Conservation (phyloP, 306 rosid genomes). For the Cajanus cajan region DNA sequence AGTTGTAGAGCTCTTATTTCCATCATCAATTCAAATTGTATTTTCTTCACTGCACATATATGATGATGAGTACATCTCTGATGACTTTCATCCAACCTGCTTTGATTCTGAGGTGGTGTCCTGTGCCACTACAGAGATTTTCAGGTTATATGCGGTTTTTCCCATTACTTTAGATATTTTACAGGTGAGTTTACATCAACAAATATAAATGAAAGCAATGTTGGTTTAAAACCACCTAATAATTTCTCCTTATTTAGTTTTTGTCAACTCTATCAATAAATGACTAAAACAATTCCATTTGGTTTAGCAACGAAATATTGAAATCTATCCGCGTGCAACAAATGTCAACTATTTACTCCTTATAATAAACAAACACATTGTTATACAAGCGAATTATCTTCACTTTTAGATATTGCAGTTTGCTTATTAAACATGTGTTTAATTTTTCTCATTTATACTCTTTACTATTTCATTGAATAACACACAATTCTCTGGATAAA, state of each 20-base stretch:
- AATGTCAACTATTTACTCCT: neutral
- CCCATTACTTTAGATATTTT: neutral
- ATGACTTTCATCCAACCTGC: conserved; percentile 8
- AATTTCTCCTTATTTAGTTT: neutral
- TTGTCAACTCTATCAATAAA: neutral
- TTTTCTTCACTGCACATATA: conserved; percentile 36
- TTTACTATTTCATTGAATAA: neutral
- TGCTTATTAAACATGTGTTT: neutral
- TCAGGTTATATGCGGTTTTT: neutral
- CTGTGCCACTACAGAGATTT: neutral
- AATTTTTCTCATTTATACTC: neutral
- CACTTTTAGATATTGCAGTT: neutral
- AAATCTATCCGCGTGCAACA: neutral
- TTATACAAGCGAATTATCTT: neutral
- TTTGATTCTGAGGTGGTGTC: neutral
- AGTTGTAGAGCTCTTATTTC: conserved; percentile 48
- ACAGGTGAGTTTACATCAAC: neutral
- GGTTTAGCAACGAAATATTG: neutral
- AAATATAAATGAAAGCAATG: neutral
- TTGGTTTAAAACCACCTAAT: no score
- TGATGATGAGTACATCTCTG: neutral
- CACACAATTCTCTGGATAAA: neutral
- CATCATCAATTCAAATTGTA: conserved; percentile 37
- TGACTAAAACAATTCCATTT: neutral
- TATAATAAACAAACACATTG: neutral